A percentile compares a stretch with the other conserved stretches of the same genome.
Evolutionary conservation across 1,284 basidiomycete genomes (phyloP).

Genomic region (Ceratobasidium sp.): DNA sequence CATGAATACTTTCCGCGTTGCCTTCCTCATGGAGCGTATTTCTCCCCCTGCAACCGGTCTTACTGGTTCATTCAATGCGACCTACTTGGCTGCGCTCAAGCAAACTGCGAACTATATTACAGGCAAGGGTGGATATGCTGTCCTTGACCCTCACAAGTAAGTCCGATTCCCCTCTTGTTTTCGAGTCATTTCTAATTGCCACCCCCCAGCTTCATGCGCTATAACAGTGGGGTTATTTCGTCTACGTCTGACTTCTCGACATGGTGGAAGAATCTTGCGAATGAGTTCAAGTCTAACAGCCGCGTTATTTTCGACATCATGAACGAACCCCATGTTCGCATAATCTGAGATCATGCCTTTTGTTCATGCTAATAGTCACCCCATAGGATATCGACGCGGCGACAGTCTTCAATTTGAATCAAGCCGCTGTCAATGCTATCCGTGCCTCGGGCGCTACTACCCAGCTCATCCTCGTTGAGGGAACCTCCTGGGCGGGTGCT

Average conservation of each 20-base stretch:
- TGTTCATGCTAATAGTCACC: too few relatives aligned
- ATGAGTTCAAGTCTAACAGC: conserved; percentile 58
- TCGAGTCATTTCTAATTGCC: too few relatives aligned
- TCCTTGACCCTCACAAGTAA: conserved; percentile 66
- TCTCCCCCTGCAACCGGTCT: conserved; percentile 62
- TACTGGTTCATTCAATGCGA: conserved; percentile 55
- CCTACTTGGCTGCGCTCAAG: conserved; percentile 68
- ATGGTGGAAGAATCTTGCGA: conserved; percentile 72
- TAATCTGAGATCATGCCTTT: too few relatives aligned
- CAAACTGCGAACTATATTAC: conserved; percentile 72
- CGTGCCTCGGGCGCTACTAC: conserved; percentile 70
- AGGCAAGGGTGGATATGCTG: conserved; percentile 69
- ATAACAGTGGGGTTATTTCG: conserved; percentile 67
- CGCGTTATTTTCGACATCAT: conserved; percentile 65
- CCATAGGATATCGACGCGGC: conserved; percentile 36
- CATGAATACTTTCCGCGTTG: conserved; percentile 75
- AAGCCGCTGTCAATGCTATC: conserved; percentile 76
- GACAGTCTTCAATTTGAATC: conserved; percentile 59
- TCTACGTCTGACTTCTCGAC: conserved; percentile 68
- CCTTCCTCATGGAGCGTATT: conserved; percentile 72
- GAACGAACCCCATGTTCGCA: conserved; percentile 70
- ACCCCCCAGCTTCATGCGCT: conserved; percentile 67
- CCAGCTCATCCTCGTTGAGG: conserved; percentile 65
- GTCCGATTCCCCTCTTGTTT: conserved; percentile 50
- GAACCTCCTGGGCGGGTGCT: conserved; percentile 61